Evolutionary conservation across 2,329 filamentous ascomycete genomes (phyloP).

Genomic region (Gaeumannomyces sp.): DNA sequence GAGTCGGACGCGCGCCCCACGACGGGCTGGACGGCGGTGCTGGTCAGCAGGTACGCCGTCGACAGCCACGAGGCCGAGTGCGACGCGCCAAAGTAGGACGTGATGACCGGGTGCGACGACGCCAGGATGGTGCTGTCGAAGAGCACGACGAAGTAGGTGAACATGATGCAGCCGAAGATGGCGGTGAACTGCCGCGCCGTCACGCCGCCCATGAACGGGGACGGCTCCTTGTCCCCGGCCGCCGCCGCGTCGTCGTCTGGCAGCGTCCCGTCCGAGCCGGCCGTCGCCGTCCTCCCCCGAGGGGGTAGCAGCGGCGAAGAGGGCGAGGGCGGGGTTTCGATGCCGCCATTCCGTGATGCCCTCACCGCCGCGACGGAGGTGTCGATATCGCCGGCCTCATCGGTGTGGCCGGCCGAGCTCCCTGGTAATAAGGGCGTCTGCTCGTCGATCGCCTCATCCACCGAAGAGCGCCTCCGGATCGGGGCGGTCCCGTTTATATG

Average conservation of each 20-base stretch:
- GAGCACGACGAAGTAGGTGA: slow-evolving; percentile 51
- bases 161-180: slow-evolving; percentile 53
- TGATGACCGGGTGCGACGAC: slow-evolving; percentile 71
- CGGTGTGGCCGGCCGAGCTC: no score
- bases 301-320: not conserved
- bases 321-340: not conserved
- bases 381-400: no score
- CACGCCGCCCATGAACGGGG: slow-evolving; percentile 38
- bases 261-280: not conserved
- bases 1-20: slow-evolving; percentile 70
- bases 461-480: no score
- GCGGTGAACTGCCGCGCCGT: slow-evolving; percentile 51
- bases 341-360: no score
- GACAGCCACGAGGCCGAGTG: slow-evolving; percentile 80
- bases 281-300: not conserved
- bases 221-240: not conserved
- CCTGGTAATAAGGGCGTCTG: no score
- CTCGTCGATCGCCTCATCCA: no score
- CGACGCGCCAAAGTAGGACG: slow-evolving; percentile 69
- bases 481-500: no score
- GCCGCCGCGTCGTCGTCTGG: not conserved
- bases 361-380: no score
- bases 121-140: slow-evolving; percentile 81
- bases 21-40: slow-evolving; percentile 68
- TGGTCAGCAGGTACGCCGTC: slow-evolving; percentile 71